These are phyloP conservation scores for Noccaea bulbosa DNA, from an alignment of 345 rosid species.

Conservation along the genomic window DNA sequence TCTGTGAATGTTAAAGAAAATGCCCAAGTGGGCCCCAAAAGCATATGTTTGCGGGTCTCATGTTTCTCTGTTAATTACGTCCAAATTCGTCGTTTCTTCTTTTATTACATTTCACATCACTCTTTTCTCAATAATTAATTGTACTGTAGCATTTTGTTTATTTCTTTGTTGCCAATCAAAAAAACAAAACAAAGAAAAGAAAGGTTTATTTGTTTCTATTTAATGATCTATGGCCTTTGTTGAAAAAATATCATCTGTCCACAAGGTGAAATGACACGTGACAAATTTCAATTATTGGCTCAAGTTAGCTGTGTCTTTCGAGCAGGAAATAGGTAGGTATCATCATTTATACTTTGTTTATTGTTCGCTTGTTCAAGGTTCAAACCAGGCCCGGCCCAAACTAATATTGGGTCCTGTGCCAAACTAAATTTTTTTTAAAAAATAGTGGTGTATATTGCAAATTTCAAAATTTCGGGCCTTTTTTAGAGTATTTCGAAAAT, in stretches of 20 bases:
- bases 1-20: slow-evolving; percentile 22
- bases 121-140: not conserved
- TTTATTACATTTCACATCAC: slow-evolving; percentile 33
- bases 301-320: too few relatives aligned
- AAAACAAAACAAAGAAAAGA: not conserved
- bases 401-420: too few relatives aligned
- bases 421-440: too few relatives aligned
- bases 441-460: too few relatives aligned
- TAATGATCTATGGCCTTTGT: not conserved
- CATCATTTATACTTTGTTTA: too few relatives aligned
- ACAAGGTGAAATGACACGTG: not conserved
- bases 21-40: slow-evolving; percentile 17
- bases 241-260: not conserved
- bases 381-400: too few relatives aligned
- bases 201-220: not conserved
- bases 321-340: too few relatives aligned
- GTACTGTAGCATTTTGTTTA: not conserved
- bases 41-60: slow-evolving; percentile 31
- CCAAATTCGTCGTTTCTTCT: slow-evolving; percentile 3
- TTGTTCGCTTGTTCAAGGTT: too few relatives aligned
- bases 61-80: slow-evolving; percentile 22
- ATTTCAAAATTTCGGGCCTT: too few relatives aligned
- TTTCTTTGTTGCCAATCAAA: not conserved
- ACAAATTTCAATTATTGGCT: too few relatives aligned
- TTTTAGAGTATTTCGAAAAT: too few relatives aligned